Evolutionary conservation across 805 yeast species (phyloP).

Genomic region (Candida xiaguanensis): DNA sequence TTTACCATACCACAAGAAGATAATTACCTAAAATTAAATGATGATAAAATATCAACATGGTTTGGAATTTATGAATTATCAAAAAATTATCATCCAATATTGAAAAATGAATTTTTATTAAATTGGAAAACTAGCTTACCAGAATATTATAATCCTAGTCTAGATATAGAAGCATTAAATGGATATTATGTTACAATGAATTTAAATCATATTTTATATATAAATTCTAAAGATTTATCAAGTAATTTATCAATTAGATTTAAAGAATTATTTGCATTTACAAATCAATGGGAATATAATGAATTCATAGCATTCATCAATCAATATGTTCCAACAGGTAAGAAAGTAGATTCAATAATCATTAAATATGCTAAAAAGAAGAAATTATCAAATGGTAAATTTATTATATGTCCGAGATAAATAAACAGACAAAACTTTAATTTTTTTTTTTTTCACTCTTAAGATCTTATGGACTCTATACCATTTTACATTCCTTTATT

Average conservation of each 20-base stretch:
- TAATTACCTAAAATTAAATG: conserved; percentile 36
- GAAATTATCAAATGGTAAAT: conserved; percentile 28
- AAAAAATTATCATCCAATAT: conserved; percentile 16
- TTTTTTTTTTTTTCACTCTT: background rate
- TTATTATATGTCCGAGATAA: conserved; percentile 23
- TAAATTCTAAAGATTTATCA: conserved; percentile 50
- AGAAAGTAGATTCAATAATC: conserved; percentile 34
- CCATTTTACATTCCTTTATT: conserved; percentile 11
- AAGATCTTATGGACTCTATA: background rate
- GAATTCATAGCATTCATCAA: conserved; percentile 35
- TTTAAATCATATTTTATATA: conserved; percentile 45
- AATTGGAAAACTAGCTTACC: conserved; percentile 65
- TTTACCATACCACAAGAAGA: conserved; percentile 28
- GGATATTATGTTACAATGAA: conserved; percentile 55
- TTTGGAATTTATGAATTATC: conserved; percentile 55
- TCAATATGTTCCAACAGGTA: conserved; percentile 29
- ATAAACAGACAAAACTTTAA: background rate
- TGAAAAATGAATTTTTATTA: conserved; percentile 54
- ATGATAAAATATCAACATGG: conserved; percentile 49
- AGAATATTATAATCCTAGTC: conserved; percentile 54
- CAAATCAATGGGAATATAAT: conserved; percentile 35
- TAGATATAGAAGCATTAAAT: conserved; percentile 49
- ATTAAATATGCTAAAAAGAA: conserved; percentile 36
- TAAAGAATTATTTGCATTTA: conserved; percentile 29
- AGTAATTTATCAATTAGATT: conserved; percentile 22